These are phyloP conservation scores for Mucor sp. DNA, from an alignment of 371 early-diverging fungal genomes.

Conservation along the genomic window DNA sequence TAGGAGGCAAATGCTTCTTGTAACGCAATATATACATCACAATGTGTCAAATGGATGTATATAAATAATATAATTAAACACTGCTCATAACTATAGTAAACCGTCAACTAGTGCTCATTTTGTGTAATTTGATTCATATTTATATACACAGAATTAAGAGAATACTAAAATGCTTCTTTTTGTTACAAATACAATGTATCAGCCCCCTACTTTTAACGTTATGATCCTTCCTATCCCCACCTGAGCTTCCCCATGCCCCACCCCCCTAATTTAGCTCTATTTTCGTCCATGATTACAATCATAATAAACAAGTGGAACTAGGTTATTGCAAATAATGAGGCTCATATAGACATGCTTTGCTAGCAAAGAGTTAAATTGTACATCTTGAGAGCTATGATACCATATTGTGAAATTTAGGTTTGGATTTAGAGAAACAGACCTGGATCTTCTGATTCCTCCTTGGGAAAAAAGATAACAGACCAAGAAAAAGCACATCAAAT, in stretches of 20 bases:
- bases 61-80: background rate
- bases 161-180: constrained; percentile 2
- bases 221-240: background rate
- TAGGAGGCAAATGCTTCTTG: background rate
- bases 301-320: background rate
- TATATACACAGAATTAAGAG: background rate
- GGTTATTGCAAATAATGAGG: background rate
- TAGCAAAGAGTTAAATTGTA: background rate
- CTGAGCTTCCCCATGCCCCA: background rate
- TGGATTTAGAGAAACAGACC: background rate
- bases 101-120: background rate
- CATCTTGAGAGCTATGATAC: background rate
- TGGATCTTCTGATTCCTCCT: background rate
- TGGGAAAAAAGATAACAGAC: background rate
- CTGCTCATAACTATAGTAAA: background rate
- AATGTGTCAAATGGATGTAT: background rate
- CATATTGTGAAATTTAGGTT: background rate
- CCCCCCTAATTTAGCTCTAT: background rate
- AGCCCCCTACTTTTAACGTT: background rate
- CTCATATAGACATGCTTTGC: background rate
- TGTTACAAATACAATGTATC: background rate
- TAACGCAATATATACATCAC: background rate
- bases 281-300: background rate
- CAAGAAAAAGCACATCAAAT: background rate
- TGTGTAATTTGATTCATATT: background rate